Conservation (phyloP, 139 green algal species). For the Coelastrella sp. region DNA sequence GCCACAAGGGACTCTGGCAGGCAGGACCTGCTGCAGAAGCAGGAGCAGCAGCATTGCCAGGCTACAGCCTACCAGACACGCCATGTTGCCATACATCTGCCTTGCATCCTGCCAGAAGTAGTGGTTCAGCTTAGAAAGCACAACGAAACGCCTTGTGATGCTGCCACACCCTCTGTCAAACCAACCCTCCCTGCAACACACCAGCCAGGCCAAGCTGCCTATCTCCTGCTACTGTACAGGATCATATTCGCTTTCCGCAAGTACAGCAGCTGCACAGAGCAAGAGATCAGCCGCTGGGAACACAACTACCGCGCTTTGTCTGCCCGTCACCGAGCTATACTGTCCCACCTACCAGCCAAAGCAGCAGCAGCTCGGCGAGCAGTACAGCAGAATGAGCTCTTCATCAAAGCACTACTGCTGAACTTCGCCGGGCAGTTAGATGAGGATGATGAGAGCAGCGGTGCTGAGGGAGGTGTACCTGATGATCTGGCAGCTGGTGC, state of each 20-base stretch:
- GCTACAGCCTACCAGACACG: no score
- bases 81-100: no score
- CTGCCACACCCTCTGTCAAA: no score
- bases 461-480: background rate
- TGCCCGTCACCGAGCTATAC: conserved; percentile 60
- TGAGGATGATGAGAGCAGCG: background rate
- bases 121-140: background rate
- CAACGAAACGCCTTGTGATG: no score
- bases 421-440: conserved; percentile 48
- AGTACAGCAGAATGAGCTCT: conserved; percentile 76
- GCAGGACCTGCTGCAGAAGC: background rate
- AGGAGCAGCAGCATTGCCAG: background rate
- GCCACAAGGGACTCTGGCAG: no score
- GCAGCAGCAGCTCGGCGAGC: conserved; percentile 50
- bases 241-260: conserved; percentile 79
- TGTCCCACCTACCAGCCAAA: conserved; percentile 65
- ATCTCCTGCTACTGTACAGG: conserved; percentile 45
- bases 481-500: conserved; percentile 3
- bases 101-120: background rate
- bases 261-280: conserved; percentile 69
- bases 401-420: conserved; percentile 71
- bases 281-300: conserved; percentile 85
- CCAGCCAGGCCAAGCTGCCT: no score
- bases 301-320: conserved; percentile 71
- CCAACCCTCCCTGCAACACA: no score